phyloP scores from a whole-genome alignment of 371 early-diverging fungal genomes.

The Racocetra persica region DNA sequence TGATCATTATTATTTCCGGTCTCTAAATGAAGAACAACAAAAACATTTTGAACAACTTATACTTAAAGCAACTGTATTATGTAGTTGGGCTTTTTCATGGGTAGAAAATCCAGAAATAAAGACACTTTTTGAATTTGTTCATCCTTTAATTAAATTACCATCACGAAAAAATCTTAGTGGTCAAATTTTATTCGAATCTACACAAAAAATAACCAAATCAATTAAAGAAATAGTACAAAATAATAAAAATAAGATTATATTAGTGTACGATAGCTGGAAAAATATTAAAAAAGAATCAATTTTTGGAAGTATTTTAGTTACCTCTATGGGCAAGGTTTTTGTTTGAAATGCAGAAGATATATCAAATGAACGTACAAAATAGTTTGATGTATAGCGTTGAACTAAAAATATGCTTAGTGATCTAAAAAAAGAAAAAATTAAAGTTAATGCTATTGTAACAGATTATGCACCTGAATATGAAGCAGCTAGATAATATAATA shows the following conservation, averaged over 20 bases:
- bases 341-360: not conserved
- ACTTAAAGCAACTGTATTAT: too few relatives aligned
- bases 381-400: too few relatives aligned
- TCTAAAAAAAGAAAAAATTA: conserved; percentile 5
- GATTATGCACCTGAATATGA: not conserved
- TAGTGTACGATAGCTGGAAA: not conserved
- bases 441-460: not conserved
- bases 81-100: too few relatives aligned
- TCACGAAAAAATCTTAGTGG: not conserved
- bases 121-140: too few relatives aligned
- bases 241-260: conserved; percentile 17
- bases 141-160: too few relatives aligned
- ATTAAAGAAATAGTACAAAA: not conserved
- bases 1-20: too few relatives aligned
- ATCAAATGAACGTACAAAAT: not conserved
- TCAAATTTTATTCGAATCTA: not conserved
- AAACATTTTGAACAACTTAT: too few relatives aligned
- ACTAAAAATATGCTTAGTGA: not conserved
- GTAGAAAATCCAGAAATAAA: too few relatives aligned
- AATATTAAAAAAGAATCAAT: not conserved
- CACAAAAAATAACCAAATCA: not conserved
- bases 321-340: not conserved
- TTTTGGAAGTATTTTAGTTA: not conserved
- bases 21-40: too few relatives aligned
- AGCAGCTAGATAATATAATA: not conserved